Evolutionary conservation across 1,284 basidiomycete genomes (phyloP), one percentile per base, ranked within the genome.

Genomic region (Pyrrhoderma lamaoense): DNA sequence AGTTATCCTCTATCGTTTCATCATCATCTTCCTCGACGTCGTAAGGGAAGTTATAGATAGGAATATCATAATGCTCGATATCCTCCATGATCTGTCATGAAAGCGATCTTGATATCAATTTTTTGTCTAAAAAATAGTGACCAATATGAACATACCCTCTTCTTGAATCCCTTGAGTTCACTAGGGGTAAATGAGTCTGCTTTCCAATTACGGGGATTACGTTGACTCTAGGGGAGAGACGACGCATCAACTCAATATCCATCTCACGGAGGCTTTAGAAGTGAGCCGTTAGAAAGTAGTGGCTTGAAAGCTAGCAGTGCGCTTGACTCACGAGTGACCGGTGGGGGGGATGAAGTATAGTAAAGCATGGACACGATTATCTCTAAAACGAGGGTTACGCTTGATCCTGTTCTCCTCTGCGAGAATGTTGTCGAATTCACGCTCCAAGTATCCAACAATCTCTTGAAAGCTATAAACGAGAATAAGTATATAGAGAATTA

Each of bases 21-120:
- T 98, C 94, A 65, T 99, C 96, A 63, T 99, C 92, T 71, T 99
- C 96, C 69, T 99, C 96, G 19, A 93, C 86, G 61, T 99, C 96
- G 68, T 96, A 99, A 0, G 96, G 96, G 80, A 99, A 99, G 75
- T 99, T 99, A 79, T 99, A 99, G 42, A 99, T 89, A 4, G 96
- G 95, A 61, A 99, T 99, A 59, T 89, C 86, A 66, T 99, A 98
- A 74, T 98, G 81, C 65, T 98, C 95, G 60, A 99, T 98, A 67
- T 99, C 95, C 71, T 99, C 94, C 93, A 98, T 98, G 64, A 99
- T 85, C 90, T 94, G 60, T 21, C 43, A 51, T 36, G 44, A 57
- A 38, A 16, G 21, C 14, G 36, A 21, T 18, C 42, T 13, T 51
- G 18, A 46, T 45, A 54, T 46, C 49, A 52, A 18, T 60, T 23